Evolutionary conservation across 805 yeast species (phyloP), one percentile per base, ranked within the genome.

Genomic region (Teunomyces tritomae): DNA sequence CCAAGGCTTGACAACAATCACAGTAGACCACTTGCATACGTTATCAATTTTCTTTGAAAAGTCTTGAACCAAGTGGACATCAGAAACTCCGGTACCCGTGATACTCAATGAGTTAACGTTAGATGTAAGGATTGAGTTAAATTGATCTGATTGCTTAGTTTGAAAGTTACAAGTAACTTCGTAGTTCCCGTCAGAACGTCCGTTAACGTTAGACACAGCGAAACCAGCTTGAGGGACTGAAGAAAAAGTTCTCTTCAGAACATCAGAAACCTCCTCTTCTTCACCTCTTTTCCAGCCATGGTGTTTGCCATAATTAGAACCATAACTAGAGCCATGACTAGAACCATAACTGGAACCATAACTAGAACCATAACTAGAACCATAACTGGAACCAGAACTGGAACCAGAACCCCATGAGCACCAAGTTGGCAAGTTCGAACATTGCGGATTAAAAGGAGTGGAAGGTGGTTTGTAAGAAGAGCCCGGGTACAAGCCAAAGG

Each of bases 171-270:
- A 43, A 28, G 57, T 59, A 29, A 59, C 57, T 42, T 55, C 52
- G 51, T 46, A 59, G 26, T 46, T 46, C 43, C 52, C 61, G 20
- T 55, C 59, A 24, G 45, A 56, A 13, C 51, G 55, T 39, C 47
- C 49, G 39, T 51, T 54, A 28, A 57, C 62, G 39, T 61, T 57
- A 27, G 65, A 58, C 26, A 63, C 56, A 10, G 53, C 56, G 47
- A 63, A 53, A 17, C 59, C 61, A 44, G 65, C 66, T 37, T 55
- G 50, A 28, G 66, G 65, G 33, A 51, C 55, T 24, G 39, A 39
- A 37, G 29, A 20, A 6, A 11, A 9, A 24, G 33, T 44, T 46
- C 50, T 51, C 49, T 51, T 51, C 8, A 47, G 44, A 17, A 45
- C 24, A n/a, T n/a, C 8, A 29, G 33, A 29, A 29, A n/a, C 33